Evolutionary conservation across 129 eudicot genomes (phyloP), one percentile per base, ranked within the genome.

Genomic region (Flaveria ramosissima): DNA sequence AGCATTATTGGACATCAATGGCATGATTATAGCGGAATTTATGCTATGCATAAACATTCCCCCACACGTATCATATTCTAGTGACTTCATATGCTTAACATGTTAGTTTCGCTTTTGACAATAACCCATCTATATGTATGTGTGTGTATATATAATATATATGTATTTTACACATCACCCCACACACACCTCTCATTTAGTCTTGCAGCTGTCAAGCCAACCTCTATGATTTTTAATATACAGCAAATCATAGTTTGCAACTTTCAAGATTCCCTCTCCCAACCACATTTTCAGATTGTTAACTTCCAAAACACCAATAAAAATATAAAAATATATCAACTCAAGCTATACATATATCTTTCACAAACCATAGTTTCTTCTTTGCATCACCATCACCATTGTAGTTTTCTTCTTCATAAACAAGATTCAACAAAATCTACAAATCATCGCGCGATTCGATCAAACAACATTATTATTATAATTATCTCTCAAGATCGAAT

Each of bases 221-320:
- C 85, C 63, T 45, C 69, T 55, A 71, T 84, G 59, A 77, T 74
- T 74, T 74, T 79, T 81, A 80, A 68, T 71, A 55, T 83, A 80
- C 93, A 89, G 96, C 98, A 88, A 92, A 87, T 89, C 43, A 77
- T 73, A 80, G 93, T 89, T 92, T 89, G 89, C 98, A 90, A 68
- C 88, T 90, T 92, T 93, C 98, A 59, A 83, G 88, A 89, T 83
- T 61, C 78, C 67, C 62, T 75, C 78, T 61, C 67, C 45, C 79
- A 70, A 36, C 75, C 74, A n/a, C 70, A 36, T 62, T 43, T 56
- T 65, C 50, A 50, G 32, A 13, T 66, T 70, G 48, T 72, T 78
- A 56, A 59, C 32, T 79, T 71, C 1, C 6, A 59, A 21, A 76
- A 16, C 72, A 21, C 71, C 60, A 59, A 21, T 10, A 59, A 9